These are phyloP conservation scores for Sanchytrium tribonematis DNA, from an alignment of 371 early-diverging fungal genomes.

Conservation along the genomic window DNA sequence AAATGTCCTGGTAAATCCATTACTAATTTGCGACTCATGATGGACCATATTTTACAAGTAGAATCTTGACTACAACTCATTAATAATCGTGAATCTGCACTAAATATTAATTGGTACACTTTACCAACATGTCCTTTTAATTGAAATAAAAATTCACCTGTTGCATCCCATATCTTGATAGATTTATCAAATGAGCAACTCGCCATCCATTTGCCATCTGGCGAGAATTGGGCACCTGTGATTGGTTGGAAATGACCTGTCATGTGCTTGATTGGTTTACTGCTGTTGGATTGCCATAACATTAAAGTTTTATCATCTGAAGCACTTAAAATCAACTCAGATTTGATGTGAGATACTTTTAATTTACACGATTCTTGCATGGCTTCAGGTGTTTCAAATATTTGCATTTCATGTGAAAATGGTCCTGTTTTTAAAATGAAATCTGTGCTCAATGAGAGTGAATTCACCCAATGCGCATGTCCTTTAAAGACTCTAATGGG, in stretches of 20 bases:
- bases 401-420: constrained; percentile 45
- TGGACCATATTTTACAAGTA: constrained; percentile 74
- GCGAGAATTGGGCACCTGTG: constrained; percentile 53
- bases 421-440: constrained; percentile 64
- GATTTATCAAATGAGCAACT: constrained; percentile 33
- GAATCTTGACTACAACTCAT: constrained; percentile 70
- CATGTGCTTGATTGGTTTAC: constrained; percentile 46
- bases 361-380: not conserved
- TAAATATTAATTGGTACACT: constrained; percentile 79
- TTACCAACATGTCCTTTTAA: constrained; percentile 78
- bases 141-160: constrained; percentile 33
- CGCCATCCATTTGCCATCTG: constrained; percentile 52
- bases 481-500: constrained; percentile 56
- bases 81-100: constrained; percentile 63
- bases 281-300: constrained; percentile 84
- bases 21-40: constrained; percentile 54
- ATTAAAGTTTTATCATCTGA: constrained; percentile 65
- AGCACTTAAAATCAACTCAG: constrained; percentile 57
- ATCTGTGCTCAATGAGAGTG: constrained; percentile 64
- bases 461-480: constrained; percentile 85
- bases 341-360: constrained; percentile 21
- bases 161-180: constrained; percentile 87
- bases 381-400: constrained; percentile 25
- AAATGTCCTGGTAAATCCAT: constrained; percentile 77
- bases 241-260: constrained; percentile 78